Percentiles rank a stretch among this genome's conserved stretches.
These are phyloP conservation scores for Neurospora intermedia DNA, from an alignment of 495 filamentous ascomycete species.

Conservation along the genomic window DNA sequence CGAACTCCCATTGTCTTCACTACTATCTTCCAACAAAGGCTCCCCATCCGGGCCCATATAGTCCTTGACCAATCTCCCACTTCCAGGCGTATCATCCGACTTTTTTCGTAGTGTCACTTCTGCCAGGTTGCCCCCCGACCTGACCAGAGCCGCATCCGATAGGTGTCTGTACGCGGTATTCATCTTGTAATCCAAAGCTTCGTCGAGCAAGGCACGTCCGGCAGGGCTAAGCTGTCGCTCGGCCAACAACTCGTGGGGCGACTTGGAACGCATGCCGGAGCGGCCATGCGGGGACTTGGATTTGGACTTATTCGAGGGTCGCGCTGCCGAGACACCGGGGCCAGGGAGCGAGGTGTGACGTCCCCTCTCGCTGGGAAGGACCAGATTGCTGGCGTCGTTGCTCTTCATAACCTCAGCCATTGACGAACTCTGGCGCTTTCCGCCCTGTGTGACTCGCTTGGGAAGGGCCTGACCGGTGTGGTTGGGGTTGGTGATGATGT, in stretches of 20 bases:
- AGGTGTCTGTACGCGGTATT: slow-evolving; percentile 48
- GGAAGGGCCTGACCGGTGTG: slow-evolving; percentile 31
- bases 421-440: slow-evolving; percentile 27
- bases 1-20: slow-evolving; percentile 41
- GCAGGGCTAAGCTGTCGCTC: slow-evolving; percentile 27
- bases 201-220: slow-evolving; percentile 34
- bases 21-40: slow-evolving; percentile 41
- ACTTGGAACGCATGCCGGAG: slow-evolving; percentile 46
- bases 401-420: slow-evolving; percentile 41
- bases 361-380: slow-evolving; percentile 33
- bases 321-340: slow-evolving; percentile 22
- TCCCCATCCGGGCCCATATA: slow-evolving; percentile 53
- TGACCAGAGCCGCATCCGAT: slow-evolving; percentile 54
- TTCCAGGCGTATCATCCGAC: slow-evolving; percentile 30
- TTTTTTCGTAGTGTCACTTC: slow-evolving; percentile 38
- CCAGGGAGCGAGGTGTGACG: slow-evolving; percentile 38
- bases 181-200: slow-evolving; percentile 45
- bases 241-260: slow-evolving; percentile 39
- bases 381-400: slow-evolving; percentile 30
- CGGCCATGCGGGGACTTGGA: slow-evolving; percentile 50
- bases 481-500: slow-evolving; percentile 38
- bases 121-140: slow-evolving; percentile 43
- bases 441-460: slow-evolving; percentile 33
- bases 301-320: slow-evolving; percentile 46
- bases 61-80: slow-evolving; percentile 63